Conservation (phyloP, 331 rosid genomes). For the Prunus yedoensis region DNA sequence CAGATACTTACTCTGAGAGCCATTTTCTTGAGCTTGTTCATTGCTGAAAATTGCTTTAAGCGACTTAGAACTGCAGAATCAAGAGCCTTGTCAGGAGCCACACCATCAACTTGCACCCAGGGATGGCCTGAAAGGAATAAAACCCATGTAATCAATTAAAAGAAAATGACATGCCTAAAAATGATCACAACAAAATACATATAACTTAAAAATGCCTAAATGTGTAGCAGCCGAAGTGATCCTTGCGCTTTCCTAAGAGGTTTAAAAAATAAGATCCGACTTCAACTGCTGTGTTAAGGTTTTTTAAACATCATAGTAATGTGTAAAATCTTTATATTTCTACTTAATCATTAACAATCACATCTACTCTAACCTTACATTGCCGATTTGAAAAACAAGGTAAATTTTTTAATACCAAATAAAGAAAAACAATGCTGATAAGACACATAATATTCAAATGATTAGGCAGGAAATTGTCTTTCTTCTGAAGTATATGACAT, state of each 20-base stretch:
- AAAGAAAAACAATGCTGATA: not conserved
- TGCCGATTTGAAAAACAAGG: not conserved
- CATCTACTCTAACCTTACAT: not conserved
- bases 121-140: conserved; percentile 75
- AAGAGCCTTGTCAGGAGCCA: conserved; percentile 91
- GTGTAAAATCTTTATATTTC: not conserved
- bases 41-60: conserved; percentile 95
- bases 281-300: not conserved
- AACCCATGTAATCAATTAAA: conserved; percentile 21
- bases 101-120: conserved; percentile 98
- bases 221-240: conserved; percentile 4
- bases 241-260: not conserved
- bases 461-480: not conserved
- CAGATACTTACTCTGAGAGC: conserved; percentile 71
- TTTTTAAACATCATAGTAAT: too few species aligned
- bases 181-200: not conserved
- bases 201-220: not conserved
- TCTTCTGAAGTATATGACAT: not conserved
- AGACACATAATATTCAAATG: not conserved
- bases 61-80: conserved; percentile 95
- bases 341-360: not conserved
- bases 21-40: conserved; percentile 98
- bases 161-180: conserved; percentile 8
- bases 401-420: not conserved
- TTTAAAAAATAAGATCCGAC: not conserved